Percentiles rank a stretch among this genome's conserved stretches.
Conservation (phyloP, 2,329 filamentous ascomycete species). For the Pyrenophora tritici-repentis region DNA sequence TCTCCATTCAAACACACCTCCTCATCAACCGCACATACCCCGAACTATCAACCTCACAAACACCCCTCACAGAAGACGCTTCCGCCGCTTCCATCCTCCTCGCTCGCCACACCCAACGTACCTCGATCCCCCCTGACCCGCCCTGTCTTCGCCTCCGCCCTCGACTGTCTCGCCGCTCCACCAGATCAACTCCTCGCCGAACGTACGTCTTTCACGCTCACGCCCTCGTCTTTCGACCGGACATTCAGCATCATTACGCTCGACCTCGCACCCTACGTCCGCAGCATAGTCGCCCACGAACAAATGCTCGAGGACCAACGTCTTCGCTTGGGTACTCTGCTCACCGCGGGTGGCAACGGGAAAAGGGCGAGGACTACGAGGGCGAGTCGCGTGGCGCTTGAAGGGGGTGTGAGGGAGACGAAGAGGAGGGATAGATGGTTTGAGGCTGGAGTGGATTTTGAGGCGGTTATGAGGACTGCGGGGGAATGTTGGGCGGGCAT, state of each 20-base stretch:
- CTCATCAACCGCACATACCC: constrained; percentile 23
- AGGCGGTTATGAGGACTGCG: constrained; percentile 67
- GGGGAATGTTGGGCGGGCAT: constrained; percentile 52
- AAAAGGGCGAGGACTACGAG: constrained; percentile 73
- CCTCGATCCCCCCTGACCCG: constrained; percentile 36
- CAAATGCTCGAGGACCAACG: constrained; percentile 71
- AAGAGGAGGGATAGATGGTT: constrained; percentile 78
- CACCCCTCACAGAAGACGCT: constrained; percentile 17
- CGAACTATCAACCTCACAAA: neutral
- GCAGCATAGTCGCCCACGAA: constrained; percentile 80
- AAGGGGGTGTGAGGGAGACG: constrained; percentile 70
- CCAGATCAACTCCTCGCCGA: constrained; percentile 36
- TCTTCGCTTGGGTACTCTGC: constrained; percentile 63
- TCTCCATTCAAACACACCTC: constrained; percentile 37
- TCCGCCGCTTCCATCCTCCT: constrained; percentile 40
- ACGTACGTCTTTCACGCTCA: constrained; percentile 54
- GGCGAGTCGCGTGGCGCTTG: constrained; percentile 75
- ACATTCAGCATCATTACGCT: constrained; percentile 67
- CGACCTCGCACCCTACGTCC: constrained; percentile 89
- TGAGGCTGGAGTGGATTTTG: constrained; percentile 62
- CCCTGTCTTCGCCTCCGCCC: constrained; percentile 52
- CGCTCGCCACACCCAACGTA: constrained; percentile 23
- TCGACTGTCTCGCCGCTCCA: constrained; percentile 57
- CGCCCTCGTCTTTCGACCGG: constrained; percentile 77
- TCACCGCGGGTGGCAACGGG: constrained; percentile 61